Evolutionary conservation across 2,329 filamentous ascomycete genomes (phyloP).

Genomic region (Colletotrichum sansevieriae): DNA sequence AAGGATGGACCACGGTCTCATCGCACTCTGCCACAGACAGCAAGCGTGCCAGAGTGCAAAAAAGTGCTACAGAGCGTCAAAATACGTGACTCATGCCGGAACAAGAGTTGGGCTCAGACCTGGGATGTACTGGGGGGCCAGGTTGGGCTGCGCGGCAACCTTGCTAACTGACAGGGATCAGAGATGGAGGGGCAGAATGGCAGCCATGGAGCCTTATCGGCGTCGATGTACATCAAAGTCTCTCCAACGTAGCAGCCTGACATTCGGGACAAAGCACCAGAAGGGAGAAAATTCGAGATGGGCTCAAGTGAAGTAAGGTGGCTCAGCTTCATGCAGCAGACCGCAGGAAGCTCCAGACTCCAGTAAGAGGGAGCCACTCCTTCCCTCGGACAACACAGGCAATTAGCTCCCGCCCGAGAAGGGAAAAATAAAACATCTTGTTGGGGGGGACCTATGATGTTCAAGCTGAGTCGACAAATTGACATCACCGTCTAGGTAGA

Average conservation of each 20-base stretch:
- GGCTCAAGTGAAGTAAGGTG: slow-evolving; percentile 18
- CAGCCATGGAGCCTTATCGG: slow-evolving; percentile 34
- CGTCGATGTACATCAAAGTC: slow-evolving; percentile 26
- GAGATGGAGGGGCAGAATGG: slow-evolving; percentile 38
- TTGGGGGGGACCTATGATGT: slow-evolving; percentile 1
- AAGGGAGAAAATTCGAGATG: background rate
- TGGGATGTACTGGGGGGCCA: slow-evolving; percentile 27
- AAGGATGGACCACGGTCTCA: slow-evolving; percentile 30
- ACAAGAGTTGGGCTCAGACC: slow-evolving; percentile 38
- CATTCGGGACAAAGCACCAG: slow-evolving; percentile 25
- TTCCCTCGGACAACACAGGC: slow-evolving; percentile 21
- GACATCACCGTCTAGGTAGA: slow-evolving; percentile 32
- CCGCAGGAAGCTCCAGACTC: slow-evolving; percentile 10
- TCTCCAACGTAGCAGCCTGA: slow-evolving; percentile 2
- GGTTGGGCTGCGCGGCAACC: slow-evolving; percentile 40
- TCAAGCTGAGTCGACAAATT: slow-evolving; percentile 24
- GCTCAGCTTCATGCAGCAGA: slow-evolving; percentile 17
- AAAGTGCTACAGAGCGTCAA: slow-evolving; percentile 7
- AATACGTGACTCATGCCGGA: slow-evolving; percentile 41
- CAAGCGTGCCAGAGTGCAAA: slow-evolving; percentile 4
- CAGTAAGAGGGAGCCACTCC: background rate
- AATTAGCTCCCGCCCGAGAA: slow-evolving; percentile 17
- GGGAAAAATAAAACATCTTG: slow-evolving; percentile 9
- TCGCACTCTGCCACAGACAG: slow-evolving; percentile 23
- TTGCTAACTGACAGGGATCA: slow-evolving; percentile 35